A percentile compares a stretch with the other conserved stretches of the same genome.
Conservation (phyloP, 345 rosid species). For the Turritis glabra region DNA sequence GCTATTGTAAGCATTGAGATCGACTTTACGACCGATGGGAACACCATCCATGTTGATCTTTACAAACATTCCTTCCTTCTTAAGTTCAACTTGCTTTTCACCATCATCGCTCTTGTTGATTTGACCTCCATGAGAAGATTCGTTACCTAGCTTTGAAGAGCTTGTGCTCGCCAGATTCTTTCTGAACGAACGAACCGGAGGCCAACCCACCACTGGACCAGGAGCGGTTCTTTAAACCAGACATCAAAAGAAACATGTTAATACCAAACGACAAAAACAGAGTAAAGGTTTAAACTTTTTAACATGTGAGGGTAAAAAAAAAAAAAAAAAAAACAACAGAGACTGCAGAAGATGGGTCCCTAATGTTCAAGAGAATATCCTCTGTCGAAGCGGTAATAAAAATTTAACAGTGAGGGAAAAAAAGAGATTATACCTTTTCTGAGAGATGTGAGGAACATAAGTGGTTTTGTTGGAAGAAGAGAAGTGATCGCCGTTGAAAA, state of each 20-base stretch:
- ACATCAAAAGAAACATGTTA: slow-evolving; percentile 8
- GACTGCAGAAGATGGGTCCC: slow-evolving; percentile 45
- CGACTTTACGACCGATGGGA: slow-evolving; percentile 95
- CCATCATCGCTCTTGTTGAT: slow-evolving; percentile 43
- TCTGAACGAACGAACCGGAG: slow-evolving; percentile 93
- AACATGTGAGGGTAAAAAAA: slow-evolving; percentile 26
- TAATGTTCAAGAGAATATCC: slow-evolving; percentile 49
- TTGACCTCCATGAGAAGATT: slow-evolving; percentile 42
- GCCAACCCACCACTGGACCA: slow-evolving; percentile 99
- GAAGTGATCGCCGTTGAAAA: slow-evolving; percentile 44
- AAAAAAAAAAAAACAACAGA: background rate
- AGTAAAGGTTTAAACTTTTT: slow-evolving; percentile 15
- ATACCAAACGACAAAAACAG: slow-evolving; percentile 9
- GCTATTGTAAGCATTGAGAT: slow-evolving; percentile 78
- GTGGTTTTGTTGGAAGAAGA: slow-evolving; percentile 39
- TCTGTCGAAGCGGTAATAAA: slow-evolving; percentile 35
- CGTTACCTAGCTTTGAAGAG: slow-evolving; percentile 57
- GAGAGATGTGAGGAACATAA: slow-evolving; percentile 48
- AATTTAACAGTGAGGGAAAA: slow-evolving; percentile 44
- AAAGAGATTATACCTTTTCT: slow-evolving; percentile 40
- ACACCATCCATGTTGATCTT: slow-evolving; percentile 99
- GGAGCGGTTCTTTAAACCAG: slow-evolving; percentile 67
- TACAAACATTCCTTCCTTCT: slow-evolving; percentile 67
- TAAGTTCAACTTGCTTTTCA: slow-evolving; percentile 32
- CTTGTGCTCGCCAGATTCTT: slow-evolving; percentile 79